phyloP scores from a whole-genome alignment of 306 rosid genomes.

The Nissolia schottii region DNA sequence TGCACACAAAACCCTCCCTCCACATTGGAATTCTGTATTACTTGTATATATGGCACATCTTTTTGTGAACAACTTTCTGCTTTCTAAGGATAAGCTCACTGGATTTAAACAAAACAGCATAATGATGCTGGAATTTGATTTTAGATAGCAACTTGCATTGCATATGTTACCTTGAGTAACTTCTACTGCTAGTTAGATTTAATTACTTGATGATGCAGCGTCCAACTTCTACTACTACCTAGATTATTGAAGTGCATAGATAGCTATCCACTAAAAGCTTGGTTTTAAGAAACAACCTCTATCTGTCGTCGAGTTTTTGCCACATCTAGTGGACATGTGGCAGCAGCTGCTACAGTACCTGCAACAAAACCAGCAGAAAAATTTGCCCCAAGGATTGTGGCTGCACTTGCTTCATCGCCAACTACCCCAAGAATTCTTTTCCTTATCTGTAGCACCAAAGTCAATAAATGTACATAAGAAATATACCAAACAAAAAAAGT shows the following conservation, averaged over 20 bases:
- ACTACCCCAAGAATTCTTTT: slow-evolving; percentile 51
- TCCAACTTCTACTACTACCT: too few species aligned
- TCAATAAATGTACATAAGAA: slow-evolving; percentile 26
- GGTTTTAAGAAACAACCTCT: slow-evolving; percentile 55
- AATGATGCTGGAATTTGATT: neutral
- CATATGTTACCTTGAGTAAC: neutral
- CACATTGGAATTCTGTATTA: neutral
- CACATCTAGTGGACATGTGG: slow-evolving; percentile 93
- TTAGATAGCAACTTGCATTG: neutral
- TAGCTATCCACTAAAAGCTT: slow-evolving; percentile 9
- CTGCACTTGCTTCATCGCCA: slow-evolving; percentile 59
- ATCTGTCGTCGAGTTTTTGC: slow-evolving; percentile 89
- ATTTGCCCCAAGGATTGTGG: slow-evolving; percentile 66
- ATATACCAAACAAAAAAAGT: slow-evolving; percentile 5
- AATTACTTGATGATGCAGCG: neutral
- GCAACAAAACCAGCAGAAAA: slow-evolving; percentile 84
- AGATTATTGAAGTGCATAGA: neutral
- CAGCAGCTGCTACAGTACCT: slow-evolving; percentile 87
- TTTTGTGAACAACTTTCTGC: neutral
- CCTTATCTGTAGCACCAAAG: slow-evolving; percentile 49
- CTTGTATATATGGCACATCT: neutral
- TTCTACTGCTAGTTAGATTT: neutral
- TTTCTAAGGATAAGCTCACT: neutral
- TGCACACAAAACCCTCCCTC: neutral
- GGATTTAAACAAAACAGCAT: slow-evolving; percentile 4